phyloP scores from a whole-genome alignment of 768 basidiomycete species.

The Mycena leptocephala region DNA sequence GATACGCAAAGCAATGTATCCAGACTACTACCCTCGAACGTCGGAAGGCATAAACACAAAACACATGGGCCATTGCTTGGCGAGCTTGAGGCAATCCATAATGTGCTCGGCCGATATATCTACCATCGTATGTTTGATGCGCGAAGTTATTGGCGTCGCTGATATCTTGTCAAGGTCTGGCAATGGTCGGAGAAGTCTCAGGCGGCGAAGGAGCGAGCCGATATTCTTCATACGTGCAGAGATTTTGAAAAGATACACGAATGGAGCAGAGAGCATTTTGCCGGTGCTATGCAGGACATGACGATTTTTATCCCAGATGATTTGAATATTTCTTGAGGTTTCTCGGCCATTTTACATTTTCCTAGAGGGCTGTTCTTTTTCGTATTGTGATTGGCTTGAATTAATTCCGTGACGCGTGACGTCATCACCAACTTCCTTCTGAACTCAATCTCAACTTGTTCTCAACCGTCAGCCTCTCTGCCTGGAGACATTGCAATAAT shows the following conservation, averaged over 20 bases:
- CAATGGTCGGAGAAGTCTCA: slow-evolving; percentile 41
- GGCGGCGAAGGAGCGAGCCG: slow-evolving; percentile 37
- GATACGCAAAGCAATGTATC: slow-evolving; percentile 42
- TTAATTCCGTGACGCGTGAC: too few relatives aligned
- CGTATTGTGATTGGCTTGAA: not conserved
- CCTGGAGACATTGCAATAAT: too few relatives aligned
- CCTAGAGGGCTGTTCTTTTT: not conserved
- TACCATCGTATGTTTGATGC: slow-evolving; percentile 32
- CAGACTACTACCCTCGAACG: slow-evolving; percentile 35
- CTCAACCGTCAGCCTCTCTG: too few relatives aligned
- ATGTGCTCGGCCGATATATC: slow-evolving; percentile 43
- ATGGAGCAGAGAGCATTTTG: slow-evolving; percentile 33
- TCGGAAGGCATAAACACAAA: slow-evolving; percentile 38
- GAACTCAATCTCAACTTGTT: too few relatives aligned
- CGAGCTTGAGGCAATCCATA: slow-evolving; percentile 42
- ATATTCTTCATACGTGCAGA: slow-evolving; percentile 43
- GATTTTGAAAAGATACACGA: slow-evolving; percentile 36
- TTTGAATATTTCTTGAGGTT: slow-evolving; percentile 17
- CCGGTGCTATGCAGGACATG: slow-evolving; percentile 39
- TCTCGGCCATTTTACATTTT: not conserved
- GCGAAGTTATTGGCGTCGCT: not conserved
- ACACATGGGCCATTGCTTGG: slow-evolving; percentile 44
- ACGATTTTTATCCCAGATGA: slow-evolving; percentile 42
- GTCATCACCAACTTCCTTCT: too few relatives aligned
- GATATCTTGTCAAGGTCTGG: slow-evolving; percentile 35